Percentiles rank a stretch among this genome's conserved stretches.
Evolutionary conservation across 805 yeast species (phyloP).

Genomic region (Ogataea parapolymorpha): DNA sequence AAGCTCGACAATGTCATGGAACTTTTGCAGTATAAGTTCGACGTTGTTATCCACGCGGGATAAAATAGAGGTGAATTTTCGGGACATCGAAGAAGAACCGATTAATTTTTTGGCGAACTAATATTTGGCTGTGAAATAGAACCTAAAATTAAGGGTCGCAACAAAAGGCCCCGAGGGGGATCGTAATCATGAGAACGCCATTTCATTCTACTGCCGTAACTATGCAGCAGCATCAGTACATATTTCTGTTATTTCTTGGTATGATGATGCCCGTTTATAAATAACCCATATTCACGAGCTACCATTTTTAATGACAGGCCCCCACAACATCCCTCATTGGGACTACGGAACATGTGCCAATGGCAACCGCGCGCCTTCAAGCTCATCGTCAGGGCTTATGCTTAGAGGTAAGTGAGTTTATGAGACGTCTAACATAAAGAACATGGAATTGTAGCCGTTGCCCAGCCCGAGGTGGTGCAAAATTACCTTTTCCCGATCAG

Average conservation of each 20-base stretch:
- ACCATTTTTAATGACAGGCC: constrained; percentile 1
- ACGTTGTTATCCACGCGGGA: constrained; percentile 50
- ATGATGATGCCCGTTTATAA: too few relatives aligned
- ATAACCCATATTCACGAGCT: too few relatives aligned
- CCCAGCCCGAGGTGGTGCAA: constrained; percentile 45
- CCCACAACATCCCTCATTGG: constrained; percentile 24
- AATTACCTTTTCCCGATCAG: constrained; percentile 37
- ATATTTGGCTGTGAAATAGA: background rate
- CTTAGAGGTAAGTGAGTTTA: constrained; percentile 16
- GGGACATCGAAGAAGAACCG: constrained; percentile 38
- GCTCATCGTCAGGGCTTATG: constrained; percentile 29
- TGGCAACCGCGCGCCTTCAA: constrained; percentile 16
- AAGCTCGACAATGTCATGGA: constrained; percentile 50
- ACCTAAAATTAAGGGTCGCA: too few relatives aligned
- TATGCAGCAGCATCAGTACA: background rate
- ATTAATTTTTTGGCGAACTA: background rate
- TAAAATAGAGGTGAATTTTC: constrained; percentile 38
- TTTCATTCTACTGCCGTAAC: too few relatives aligned
- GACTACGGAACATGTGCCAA: constrained; percentile 26
- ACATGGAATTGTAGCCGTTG: constrained; percentile 36
- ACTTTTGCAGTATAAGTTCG: constrained; percentile 49
- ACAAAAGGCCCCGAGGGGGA: too few relatives aligned
- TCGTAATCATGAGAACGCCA: too few relatives aligned
- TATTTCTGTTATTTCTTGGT: background rate
- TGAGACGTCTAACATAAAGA: constrained; percentile 18